Percentiles rank a stretch among this genome's conserved stretches.
Conservation (phyloP, 2,329 filamentous ascomycete species). For the Calonectria henricotiae region DNA sequence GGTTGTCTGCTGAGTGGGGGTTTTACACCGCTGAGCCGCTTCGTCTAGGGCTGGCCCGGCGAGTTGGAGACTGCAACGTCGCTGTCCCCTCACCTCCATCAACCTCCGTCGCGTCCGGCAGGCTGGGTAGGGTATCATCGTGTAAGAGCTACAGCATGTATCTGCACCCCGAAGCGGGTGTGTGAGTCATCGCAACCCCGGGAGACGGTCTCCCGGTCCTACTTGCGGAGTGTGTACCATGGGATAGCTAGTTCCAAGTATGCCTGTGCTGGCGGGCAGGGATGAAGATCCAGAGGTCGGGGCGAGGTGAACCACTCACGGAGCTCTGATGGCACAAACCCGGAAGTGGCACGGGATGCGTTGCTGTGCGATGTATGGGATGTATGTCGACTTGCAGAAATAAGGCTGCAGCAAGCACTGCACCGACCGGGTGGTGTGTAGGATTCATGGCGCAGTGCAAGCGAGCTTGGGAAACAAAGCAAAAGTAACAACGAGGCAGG, state of each 20-base stretch:
- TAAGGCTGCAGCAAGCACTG: slow-evolving; percentile 40
- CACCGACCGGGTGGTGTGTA: slow-evolving; percentile 25
- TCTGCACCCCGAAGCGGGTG: slow-evolving; percentile 37
- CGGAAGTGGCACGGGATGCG: slow-evolving; percentile 27
- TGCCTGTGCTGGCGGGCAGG: slow-evolving; percentile 46
- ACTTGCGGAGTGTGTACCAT: slow-evolving; percentile 22
- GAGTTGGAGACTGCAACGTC: slow-evolving; percentile 47
- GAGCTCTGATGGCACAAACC: slow-evolving; percentile 25
- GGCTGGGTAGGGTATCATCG: slow-evolving; percentile 34
- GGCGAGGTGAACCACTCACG: slow-evolving; percentile 43
- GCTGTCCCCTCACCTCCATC: slow-evolving; percentile 25
- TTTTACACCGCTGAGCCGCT: slow-evolving; percentile 45
- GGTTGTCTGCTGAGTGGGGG: slow-evolving; percentile 35
- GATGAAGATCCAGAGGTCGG: slow-evolving; percentile 46
- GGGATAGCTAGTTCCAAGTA: slow-evolving; percentile 23
- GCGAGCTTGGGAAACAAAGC: slow-evolving; percentile 29
- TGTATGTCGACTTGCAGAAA: slow-evolving; percentile 31
- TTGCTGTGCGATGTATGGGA: slow-evolving; percentile 18
- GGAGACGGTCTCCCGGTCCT: slow-evolving; percentile 32
- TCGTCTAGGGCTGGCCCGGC: slow-evolving; percentile 33
- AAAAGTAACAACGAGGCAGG: slow-evolving; percentile 40
- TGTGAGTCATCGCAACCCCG: slow-evolving; percentile 50
- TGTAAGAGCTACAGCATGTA: slow-evolving; percentile 24
- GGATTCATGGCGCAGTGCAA: slow-evolving; percentile 39
- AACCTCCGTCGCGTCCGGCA: slow-evolving; percentile 23